A percentile compares a stretch with the other conserved stretches of the same genome.
Evolutionary conservation across 345 rosid genomes (phyloP).

Genomic region (Aquilaria yunnanensis): DNA sequence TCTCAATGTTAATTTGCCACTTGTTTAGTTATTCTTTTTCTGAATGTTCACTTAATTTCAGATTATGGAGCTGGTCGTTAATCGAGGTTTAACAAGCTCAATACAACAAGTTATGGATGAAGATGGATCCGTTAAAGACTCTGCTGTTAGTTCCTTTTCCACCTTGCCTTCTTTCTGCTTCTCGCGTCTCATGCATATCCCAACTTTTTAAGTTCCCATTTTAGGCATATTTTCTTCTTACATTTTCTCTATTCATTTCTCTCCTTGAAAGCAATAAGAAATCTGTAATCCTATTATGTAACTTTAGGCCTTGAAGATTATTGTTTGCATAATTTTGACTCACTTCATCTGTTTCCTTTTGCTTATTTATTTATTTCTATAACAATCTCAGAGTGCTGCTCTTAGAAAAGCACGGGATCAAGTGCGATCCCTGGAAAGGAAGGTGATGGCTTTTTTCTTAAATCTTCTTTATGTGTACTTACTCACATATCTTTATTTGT

Average conservation of each 20-base stretch:
- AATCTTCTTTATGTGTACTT: background rate
- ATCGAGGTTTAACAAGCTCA: constrained; percentile 44
- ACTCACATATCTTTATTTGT: no score
- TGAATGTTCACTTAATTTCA: constrained; percentile 19
- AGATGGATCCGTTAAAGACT: constrained; percentile 79
- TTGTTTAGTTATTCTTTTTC: background rate
- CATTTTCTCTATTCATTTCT: no score
- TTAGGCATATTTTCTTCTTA: background rate
- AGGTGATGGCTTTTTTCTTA: constrained; percentile 32
- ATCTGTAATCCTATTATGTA: background rate
- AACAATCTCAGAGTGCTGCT: constrained; percentile 54
- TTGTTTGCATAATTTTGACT: background rate
- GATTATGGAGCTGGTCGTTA: constrained; percentile 53
- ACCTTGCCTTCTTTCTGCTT: background rate
- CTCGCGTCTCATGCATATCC: background rate
- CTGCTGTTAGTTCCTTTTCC: constrained; percentile 56
- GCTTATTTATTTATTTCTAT: background rate
- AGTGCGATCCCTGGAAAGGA: constrained; percentile 57
- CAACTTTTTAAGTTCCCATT: background rate
- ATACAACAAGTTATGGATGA: constrained; percentile 65
- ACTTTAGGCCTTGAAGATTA: background rate
- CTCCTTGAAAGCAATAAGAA: no score
- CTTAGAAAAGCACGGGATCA: constrained; percentile 63
- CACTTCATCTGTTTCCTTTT: constrained; percentile 11
- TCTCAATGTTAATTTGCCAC: background rate